Base-by-base conservation (phyloP, 352 stramenopile genomes). In the Phytopythium litorale region DNA sequence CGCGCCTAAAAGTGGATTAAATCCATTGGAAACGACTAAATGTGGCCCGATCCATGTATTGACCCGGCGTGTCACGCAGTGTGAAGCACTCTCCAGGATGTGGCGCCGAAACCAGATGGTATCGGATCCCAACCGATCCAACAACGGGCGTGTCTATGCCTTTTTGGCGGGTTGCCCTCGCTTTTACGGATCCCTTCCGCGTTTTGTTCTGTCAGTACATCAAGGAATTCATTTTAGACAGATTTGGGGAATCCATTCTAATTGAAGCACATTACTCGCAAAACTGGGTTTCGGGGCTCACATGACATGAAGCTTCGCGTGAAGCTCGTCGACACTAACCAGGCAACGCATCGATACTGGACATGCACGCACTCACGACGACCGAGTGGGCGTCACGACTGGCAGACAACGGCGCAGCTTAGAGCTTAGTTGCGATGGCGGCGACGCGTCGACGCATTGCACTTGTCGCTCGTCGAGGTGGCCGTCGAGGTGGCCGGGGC, bases 391-490 rank as follows among this genome's bases (percentile, higher is more conserved):
- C 25, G 25, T 28, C 25, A 28, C 35, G 35, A 4, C 7, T 13
- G 35, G 12, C 35, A 45, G 18, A 11, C 11, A 15, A 45, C 38
- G 6, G n/a, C 46, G 23, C 13, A 54, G 48, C 37, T 64, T 70
- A 75, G 48, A 54, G 48, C 37, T 64, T 70, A 75, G 48, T 70
- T 42, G 45, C 65, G 67, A 28, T 62, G 71, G 57, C 71, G 71
- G 64, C 68, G 68, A 18, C 49, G 49, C 6, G 13, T 56, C 23
- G 49, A 56, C 33, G 65, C 65, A 40, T 56, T 66, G 57, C 71
- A 78, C 71, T 78, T 76, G 35, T 74, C 70, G 42, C 37, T 61
- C 30, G 56, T 51, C 18, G 66, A n/a, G 12, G 49, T 23, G 28
- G 21, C 50, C 28, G 32, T 46, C 16, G 53, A 46, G 18, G 59